Conservation (phyloP, 352 stramenopile species). For the Phytophthora fragariaefolia region DNA sequence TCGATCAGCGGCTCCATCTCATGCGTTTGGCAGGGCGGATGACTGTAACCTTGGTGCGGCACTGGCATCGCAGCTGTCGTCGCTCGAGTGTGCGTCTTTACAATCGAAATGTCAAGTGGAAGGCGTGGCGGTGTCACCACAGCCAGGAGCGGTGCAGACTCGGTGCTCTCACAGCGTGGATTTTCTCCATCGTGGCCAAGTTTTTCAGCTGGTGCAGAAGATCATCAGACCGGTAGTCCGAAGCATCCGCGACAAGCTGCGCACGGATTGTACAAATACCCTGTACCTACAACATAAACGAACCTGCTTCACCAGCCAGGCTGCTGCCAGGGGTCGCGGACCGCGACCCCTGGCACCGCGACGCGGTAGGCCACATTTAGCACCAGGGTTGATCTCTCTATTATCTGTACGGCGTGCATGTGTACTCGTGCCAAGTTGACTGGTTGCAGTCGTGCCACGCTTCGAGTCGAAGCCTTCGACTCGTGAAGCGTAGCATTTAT, state of each 20-base stretch:
- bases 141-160: background rate
- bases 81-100: constrained; percentile 2
- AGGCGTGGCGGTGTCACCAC: background rate
- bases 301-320: too few species aligned
- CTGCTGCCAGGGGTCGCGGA: too few species aligned
- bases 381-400: too few species aligned
- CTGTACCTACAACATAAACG: constrained; percentile 32
- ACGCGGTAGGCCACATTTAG: too few species aligned
- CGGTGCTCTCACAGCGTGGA: constrained; percentile 23
- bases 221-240: constrained; percentile 1
- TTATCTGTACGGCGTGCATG: too few species aligned
- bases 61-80: constrained; percentile 1
- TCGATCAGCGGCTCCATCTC: constrained; percentile 27
- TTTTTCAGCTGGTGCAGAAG: constrained; percentile 6
- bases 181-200: constrained; percentile 20
- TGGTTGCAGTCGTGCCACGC: too few species aligned
- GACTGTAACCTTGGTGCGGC: constrained; percentile 3
- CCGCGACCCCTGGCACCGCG: too few species aligned
- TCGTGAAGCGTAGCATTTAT: too few species aligned
- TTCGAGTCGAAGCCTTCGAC: too few species aligned
- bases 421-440: too few species aligned
- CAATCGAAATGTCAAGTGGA: constrained; percentile 25
- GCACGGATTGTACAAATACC: constrained; percentile 1
- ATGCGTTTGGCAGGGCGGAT: background rate
- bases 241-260: constrained; percentile 28